Evolutionary conservation across 306 rosid genomes (phyloP).

Genomic region (Hylodesmum podocarpum): DNA sequence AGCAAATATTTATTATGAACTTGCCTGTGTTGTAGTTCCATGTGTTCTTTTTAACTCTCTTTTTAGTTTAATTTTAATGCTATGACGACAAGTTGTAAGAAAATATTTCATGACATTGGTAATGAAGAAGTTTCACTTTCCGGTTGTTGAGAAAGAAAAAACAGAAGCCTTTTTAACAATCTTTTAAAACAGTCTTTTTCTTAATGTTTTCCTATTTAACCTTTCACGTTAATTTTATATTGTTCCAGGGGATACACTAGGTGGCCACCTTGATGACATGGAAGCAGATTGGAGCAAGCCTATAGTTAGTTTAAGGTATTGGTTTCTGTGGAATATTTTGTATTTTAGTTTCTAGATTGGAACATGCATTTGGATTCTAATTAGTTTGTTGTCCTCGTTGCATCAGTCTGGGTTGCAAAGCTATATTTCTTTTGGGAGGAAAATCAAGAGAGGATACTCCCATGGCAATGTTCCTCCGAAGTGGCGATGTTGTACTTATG

Average conservation of each 20-base stretch:
- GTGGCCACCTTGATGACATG: slow-evolving; percentile 99
- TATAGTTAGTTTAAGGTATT: slow-evolving; percentile 85
- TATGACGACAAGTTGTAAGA: background rate
- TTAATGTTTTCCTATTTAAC: background rate
- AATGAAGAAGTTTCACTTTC: background rate
- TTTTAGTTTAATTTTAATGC: background rate
- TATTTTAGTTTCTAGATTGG: background rate
- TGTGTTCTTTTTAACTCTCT: background rate
- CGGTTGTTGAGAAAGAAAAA: background rate
- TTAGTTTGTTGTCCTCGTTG: background rate
- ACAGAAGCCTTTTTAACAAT: background rate
- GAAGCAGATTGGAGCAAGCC: slow-evolving; percentile 95
- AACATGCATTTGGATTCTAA: slow-evolving; percentile 26
- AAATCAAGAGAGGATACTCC: slow-evolving; percentile 84
- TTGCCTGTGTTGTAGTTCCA: background rate
- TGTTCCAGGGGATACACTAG: slow-evolving; percentile 71
- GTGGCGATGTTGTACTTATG: slow-evolving; percentile 97
- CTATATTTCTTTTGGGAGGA: slow-evolving; percentile 91
- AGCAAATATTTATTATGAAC: background rate
- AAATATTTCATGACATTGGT: background rate
- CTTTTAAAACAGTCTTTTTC: background rate
- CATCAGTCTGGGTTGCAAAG: slow-evolving; percentile 91
- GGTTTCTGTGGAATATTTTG: background rate
- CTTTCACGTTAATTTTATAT: background rate
- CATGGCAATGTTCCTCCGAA: slow-evolving; percentile 85